Conservation (phyloP, 129 eudicot genomes). For the Tanacetum coccineum region DNA sequence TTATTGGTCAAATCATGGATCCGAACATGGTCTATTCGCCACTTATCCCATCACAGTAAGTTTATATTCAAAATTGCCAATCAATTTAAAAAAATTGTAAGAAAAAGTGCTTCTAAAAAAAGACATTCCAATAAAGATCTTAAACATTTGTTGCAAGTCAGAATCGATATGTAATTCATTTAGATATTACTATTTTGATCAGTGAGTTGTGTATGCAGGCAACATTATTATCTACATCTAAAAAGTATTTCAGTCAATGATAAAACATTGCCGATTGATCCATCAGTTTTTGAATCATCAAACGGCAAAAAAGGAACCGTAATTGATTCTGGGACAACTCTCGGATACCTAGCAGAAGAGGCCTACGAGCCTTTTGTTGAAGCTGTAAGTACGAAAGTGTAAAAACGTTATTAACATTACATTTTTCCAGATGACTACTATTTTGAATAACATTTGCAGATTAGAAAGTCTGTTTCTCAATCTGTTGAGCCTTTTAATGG, state of each 20-base stretch:
- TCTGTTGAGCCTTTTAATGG: constrained; percentile 61
- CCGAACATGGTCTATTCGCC: constrained; percentile 89
- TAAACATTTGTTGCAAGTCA: too few species aligned
- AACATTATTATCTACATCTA: constrained; percentile 74
- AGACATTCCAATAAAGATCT: neutral
- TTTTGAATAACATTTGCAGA: constrained; percentile 44
- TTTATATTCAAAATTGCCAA: constrained; percentile 18
- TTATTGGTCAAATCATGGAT: constrained; percentile 78
- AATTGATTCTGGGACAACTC: constrained; percentile 95
- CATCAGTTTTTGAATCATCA: constrained; percentile 65
- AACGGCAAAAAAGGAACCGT: constrained; percentile 69
- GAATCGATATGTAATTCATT: too few species aligned
- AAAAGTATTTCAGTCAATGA: constrained; percentile 72
- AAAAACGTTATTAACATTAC: constrained; percentile 2
- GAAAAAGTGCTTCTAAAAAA: too few species aligned
- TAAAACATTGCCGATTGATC: constrained; percentile 51
- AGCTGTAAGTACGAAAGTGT: constrained; percentile 63
- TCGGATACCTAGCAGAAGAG: constrained; percentile 78
- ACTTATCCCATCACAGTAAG: constrained; percentile 82
- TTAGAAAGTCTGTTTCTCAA: constrained; percentile 48
- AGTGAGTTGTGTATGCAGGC: constrained; percentile 37
- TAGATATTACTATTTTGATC: too few species aligned
- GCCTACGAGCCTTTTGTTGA: constrained; percentile 71
- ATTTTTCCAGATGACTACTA: neutral
- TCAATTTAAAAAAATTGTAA: too few species aligned